Evolutionary conservation across 768 basidiomycete species (phyloP).

Genomic region (Mycena floridula): DNA sequence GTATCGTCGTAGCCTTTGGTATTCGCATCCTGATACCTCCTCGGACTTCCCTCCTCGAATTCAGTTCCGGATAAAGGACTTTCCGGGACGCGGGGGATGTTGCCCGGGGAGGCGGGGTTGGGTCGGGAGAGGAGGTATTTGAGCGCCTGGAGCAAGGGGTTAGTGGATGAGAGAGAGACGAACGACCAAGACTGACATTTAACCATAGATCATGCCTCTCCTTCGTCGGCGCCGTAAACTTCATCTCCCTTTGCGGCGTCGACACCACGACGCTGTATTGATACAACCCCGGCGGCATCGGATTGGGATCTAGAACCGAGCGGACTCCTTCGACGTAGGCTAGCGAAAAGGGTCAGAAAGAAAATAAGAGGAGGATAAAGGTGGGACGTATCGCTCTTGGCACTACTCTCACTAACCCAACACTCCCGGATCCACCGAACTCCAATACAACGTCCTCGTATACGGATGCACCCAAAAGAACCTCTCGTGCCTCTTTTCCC

Average conservation of each 20-base stretch:
- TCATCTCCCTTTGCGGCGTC: slow-evolving; percentile 94
- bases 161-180: too few species aligned
- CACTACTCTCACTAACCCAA: slow-evolving; percentile 83
- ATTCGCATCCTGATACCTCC: slow-evolving; percentile 30
- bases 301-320: slow-evolving; percentile 89
- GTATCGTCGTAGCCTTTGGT: too few species aligned
- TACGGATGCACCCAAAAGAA: slow-evolving; percentile 99
- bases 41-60: slow-evolving; percentile 48
- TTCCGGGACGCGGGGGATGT: slow-evolving; percentile 29
- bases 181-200: slow-evolving; percentile 60
- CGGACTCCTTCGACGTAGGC: slow-evolving; percentile 93
- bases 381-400: slow-evolving; percentile 91
- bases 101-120: slow-evolving; percentile 24
- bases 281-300: slow-evolving; percentile 90
- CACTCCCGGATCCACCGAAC: slow-evolving; percentile 90
- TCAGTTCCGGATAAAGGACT: slow-evolving; percentile 47
- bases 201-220: slow-evolving; percentile 98
- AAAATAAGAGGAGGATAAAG: too few species aligned
- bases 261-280: slow-evolving; percentile 91
- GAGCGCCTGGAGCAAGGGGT: slow-evolving; percentile 59
- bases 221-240: slow-evolving; percentile 93
- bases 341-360: slow-evolving; percentile 22
- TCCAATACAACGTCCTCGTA: slow-evolving; percentile 97
- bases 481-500: slow-evolving; percentile 83
- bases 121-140: slow-evolving; percentile 86